These are phyloP conservation scores for Arabidopsis hybrid DNA, from an alignment of 441 rosid genomes.

Conservation along the genomic window DNA sequence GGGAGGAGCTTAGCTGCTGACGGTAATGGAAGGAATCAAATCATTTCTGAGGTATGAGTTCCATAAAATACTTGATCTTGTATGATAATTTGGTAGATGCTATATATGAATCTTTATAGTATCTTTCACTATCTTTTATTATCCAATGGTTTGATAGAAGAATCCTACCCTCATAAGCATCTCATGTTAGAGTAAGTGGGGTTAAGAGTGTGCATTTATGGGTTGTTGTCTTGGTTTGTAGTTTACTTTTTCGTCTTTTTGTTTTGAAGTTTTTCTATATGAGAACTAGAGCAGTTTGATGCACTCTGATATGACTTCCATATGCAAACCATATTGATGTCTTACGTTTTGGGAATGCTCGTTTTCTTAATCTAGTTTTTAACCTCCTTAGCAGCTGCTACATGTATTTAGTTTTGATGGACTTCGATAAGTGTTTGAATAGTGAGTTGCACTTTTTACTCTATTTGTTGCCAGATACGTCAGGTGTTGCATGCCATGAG, in stretches of 20 bases:
- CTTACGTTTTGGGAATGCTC: constrained; percentile 16
- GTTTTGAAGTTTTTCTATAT: neutral
- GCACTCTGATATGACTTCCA: constrained; percentile 24
- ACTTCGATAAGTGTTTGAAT: neutral
- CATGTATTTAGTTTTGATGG: neutral
- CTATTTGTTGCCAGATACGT: constrained; percentile 66
- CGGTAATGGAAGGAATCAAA: constrained; percentile 70
- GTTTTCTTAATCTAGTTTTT: neutral
- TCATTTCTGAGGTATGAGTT: constrained; percentile 71
- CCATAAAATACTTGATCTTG: neutral
- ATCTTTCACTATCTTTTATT: constrained; percentile 9
- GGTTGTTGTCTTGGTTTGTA: neutral
- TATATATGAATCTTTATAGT: constrained; percentile 8
- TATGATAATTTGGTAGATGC: constrained; percentile 13
- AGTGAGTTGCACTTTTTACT: constrained; percentile 27
- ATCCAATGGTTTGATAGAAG: neutral
- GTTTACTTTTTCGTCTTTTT: neutral
- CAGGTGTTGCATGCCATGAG: constrained; percentile 83
- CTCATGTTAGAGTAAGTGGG: neutral
- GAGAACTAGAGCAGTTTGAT: constrained; percentile 28
- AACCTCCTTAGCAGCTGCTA: constrained; percentile 11
- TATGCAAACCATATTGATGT: constrained; percentile 10
- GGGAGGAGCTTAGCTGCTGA: constrained; percentile 75
- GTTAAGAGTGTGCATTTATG: neutral
- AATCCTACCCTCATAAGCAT: constrained; percentile 1